Evolutionary conservation across 1,139 yeast species (phyloP).

Genomic region (Sugiyamaella xylanicola): DNA sequence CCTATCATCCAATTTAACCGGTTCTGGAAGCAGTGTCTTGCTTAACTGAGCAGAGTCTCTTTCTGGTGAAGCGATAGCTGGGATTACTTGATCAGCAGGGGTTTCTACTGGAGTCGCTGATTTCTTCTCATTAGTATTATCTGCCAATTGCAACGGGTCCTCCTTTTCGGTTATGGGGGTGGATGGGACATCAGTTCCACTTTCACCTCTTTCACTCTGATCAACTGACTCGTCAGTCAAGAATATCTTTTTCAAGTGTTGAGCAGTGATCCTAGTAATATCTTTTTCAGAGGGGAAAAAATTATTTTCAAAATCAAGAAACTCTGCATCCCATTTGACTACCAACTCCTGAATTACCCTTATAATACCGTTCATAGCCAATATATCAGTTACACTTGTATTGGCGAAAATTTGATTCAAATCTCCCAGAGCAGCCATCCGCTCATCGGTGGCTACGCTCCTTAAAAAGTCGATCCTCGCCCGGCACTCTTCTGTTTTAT

Average conservation of each 20-base stretch:
- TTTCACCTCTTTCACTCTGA: constrained; percentile 19
- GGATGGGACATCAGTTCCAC: constrained; percentile 8
- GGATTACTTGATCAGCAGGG: background rate
- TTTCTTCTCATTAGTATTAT: background rate
- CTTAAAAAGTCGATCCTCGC: constrained; percentile 61
- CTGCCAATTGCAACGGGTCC: constrained; percentile 9
- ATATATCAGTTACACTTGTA: constrained; percentile 64
- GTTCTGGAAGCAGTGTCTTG: constrained; percentile 5
- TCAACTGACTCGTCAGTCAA: constrained; percentile 36
- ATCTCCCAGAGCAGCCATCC: constrained; percentile 47
- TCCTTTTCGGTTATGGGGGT: constrained; percentile 21
- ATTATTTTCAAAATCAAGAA: constrained; percentile 74
- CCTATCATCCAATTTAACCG: constrained; percentile 7
- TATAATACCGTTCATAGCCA: constrained; percentile 68
- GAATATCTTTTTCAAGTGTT: constrained; percentile 77
- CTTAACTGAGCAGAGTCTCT: background rate
- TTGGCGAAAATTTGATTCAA: constrained; percentile 57
- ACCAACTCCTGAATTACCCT: constrained; percentile 79
- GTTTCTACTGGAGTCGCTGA: no score
- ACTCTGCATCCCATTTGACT: constrained; percentile 85
- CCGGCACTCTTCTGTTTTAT: constrained; percentile 70
- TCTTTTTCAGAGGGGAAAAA: constrained; percentile 93
- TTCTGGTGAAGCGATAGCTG: background rate
- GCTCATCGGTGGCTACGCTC: constrained; percentile 55
- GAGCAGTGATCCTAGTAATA: constrained; percentile 86